These are phyloP conservation scores for Athelia sp. DNA, from an alignment of 1,284 basidiomycete genomes.

Conservation along the genomic window DNA sequence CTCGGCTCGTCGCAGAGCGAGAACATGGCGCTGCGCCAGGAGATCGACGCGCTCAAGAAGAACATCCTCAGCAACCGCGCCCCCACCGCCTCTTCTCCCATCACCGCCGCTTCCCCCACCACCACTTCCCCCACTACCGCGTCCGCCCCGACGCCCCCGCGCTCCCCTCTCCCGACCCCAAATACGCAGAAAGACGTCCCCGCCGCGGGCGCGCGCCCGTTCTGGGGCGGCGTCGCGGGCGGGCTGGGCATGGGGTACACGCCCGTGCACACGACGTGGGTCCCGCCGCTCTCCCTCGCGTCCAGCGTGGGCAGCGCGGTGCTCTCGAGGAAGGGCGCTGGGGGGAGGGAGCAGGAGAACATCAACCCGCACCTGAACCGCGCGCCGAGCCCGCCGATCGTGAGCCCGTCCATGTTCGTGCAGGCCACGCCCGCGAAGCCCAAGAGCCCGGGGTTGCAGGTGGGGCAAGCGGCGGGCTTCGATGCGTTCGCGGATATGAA, in stretches of 20 bases:
- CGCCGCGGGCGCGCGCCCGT: conserved; percentile 32
- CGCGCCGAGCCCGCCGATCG: conserved; percentile 8
- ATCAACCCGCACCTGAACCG: conserved; percentile 73
- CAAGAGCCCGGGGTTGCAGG: too few species aligned
- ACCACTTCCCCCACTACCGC: conserved; percentile 19
- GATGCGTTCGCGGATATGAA: conserved; percentile 73
- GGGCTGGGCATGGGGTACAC: conserved; percentile 59
- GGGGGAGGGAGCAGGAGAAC: conserved; percentile 61
- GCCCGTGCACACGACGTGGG: conserved; percentile 80
- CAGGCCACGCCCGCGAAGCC: conserved; percentile 3
- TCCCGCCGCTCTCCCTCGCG: conserved; percentile 43
- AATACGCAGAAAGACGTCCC: conserved; percentile 85
- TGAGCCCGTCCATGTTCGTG: conserved; percentile 1
- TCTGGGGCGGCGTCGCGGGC: conserved; percentile 71
- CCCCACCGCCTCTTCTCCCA: conserved; percentile 35
- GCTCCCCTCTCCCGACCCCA: conserved; percentile 46
- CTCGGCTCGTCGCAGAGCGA: conserved; percentile 76
- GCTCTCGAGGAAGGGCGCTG: conserved; percentile 7
- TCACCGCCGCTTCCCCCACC: conserved; percentile 35
- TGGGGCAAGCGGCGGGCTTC: conserved; percentile 38
- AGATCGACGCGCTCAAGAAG: conserved; percentile 81
- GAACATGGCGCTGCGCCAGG: conserved; percentile 81
- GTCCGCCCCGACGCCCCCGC: conserved; percentile 9
- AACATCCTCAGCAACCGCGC: conserved; percentile 60
- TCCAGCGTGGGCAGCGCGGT: conserved; percentile 5